Conservation (phyloP, 306 rosid genomes). For the Begonia loranthoides region DNA sequence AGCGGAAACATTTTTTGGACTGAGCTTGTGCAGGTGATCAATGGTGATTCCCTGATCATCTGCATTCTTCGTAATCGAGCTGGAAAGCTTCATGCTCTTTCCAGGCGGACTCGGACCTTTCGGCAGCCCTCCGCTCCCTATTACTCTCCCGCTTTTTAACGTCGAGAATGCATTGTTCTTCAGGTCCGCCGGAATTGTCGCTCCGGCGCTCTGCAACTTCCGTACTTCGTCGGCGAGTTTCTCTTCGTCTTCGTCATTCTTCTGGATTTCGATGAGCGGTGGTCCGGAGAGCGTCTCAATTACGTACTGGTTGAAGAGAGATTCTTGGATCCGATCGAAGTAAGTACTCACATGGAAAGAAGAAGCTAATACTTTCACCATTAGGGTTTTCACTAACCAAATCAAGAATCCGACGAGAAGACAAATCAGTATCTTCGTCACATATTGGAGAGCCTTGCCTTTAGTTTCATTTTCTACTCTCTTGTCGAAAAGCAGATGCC, state of each 20-base stretch:
- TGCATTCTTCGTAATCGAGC: constrained; percentile 22
- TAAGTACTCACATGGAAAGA: constrained; percentile 73
- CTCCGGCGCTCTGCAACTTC: constrained; percentile 84
- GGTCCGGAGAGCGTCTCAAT: constrained; percentile 77
- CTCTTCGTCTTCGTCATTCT: constrained; percentile 57
- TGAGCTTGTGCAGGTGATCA: constrained; percentile 60
- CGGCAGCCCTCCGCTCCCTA: constrained; percentile 25
- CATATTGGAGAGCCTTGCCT: constrained; percentile 15
- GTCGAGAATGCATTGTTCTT: constrained; percentile 28
- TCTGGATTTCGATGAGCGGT: constrained; percentile 42
- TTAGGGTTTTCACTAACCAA: constrained; percentile 64
- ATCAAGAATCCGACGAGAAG: constrained; percentile 51
- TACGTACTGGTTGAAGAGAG: constrained; percentile 65
- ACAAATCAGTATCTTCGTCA: constrained; percentile 51
- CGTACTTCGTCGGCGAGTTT: constrained; percentile 55
- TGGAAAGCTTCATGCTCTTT: constrained; percentile 23
- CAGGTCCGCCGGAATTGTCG: constrained; percentile 56
- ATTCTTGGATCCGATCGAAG: constrained; percentile 79
- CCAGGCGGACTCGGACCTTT: constrained; percentile 18
- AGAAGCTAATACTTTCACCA: constrained; percentile 73
- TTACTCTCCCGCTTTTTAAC: constrained; percentile 24
- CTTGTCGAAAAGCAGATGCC: constrained; percentile 59
- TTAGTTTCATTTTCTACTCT: constrained; percentile 51
- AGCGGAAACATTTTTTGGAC: constrained; percentile 67
- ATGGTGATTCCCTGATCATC: constrained; percentile 53